Evolutionary conservation across 1,284 basidiomycete species (phyloP).

Genomic region (Irpex rosettiformis): DNA sequence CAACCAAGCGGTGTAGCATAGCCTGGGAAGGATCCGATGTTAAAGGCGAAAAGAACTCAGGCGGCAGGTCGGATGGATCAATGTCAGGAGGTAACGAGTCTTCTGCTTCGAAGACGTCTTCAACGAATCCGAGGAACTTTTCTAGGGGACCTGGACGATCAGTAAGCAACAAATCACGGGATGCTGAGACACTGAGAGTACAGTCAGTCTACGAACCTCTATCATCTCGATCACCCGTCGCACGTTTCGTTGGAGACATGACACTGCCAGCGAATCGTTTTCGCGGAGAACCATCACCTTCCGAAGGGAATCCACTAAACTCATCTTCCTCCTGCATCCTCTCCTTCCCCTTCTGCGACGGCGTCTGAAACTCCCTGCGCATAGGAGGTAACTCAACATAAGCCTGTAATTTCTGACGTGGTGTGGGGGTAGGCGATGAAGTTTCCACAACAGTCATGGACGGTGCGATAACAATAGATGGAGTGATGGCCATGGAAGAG

Average conservation of each 20-base stretch:
- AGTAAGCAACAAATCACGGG: slow-evolving; percentile 5
- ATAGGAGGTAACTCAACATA: slow-evolving; percentile 57
- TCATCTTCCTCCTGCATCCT: slow-evolving; percentile 37
- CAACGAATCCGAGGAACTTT: slow-evolving; percentile 68
- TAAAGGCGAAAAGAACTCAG: slow-evolving; percentile 64
- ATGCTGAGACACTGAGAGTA: not conserved
- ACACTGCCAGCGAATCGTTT: slow-evolving; percentile 27
- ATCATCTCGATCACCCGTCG: slow-evolving; percentile 72
- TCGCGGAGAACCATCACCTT: slow-evolving; percentile 39
- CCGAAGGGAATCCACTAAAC: slow-evolving; percentile 49
- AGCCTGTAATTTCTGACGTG: slow-evolving; percentile 36
- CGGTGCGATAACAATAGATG: slow-evolving; percentile 12
- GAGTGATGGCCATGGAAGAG: slow-evolving; percentile 1
- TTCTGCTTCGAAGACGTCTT: slow-evolving; percentile 89
- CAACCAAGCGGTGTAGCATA: slow-evolving; percentile 52
- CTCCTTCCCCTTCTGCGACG: slow-evolving; percentile 16
- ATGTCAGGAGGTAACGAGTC: slow-evolving; percentile 72
- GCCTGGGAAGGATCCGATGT: slow-evolving; percentile 57
- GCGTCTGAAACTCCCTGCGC: slow-evolving; percentile 43
- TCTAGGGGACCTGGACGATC: slow-evolving; percentile 57
- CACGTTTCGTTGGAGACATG: slow-evolving; percentile 47
- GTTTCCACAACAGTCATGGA: slow-evolving; percentile 6
- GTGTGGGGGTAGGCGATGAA: slow-evolving; percentile 10
- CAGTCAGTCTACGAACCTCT: slow-evolving; percentile 45
- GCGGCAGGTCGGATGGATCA: slow-evolving; percentile 49